Evolutionary conservation across 2,329 filamentous ascomycete genomes (phyloP), one percentile per base, ranked within the genome.

Genomic region (Plenodomus lindquistii): DNA sequence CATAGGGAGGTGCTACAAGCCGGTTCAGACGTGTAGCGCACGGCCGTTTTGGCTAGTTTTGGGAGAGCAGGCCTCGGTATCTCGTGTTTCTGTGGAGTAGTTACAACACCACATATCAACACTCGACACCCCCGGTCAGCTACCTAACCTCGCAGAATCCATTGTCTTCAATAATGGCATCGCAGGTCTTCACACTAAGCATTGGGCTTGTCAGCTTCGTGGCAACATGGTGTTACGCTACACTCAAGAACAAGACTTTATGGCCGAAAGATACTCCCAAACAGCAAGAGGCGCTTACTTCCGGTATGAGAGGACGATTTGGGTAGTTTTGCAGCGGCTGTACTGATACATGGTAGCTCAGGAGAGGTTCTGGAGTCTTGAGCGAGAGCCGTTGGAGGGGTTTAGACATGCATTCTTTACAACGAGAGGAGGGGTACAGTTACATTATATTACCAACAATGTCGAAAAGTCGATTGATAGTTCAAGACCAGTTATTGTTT

Each of bases 281-380:
- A 22, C 66, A 69, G 54, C 66, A 66, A 38, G 46, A 56, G 27
- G 61, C 66, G 34, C 53, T 73, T 18, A 53, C 47, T 16, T 46
- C 42, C 37, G 65, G 69, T 70, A 62, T 3, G 47, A 31, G 2
- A n/a, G 17, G 7, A 18, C 18, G 27, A 36, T 29, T 9, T 1
- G 16, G 13, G 9, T 34, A 16, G 4, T 10, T n/a, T n/a, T n/a
- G n/a, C 8, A 21, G 18, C 27, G n/a, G 43, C 49, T 59, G 38
- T 31, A 57, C 22, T 37, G 18, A 37, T 21, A 9, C 7, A 9
- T 31, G 40, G 22, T 38, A 83, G 82, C 79, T 44, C 77, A 77
- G 54, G 69, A 80, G 51, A 72, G 73, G 34, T 73, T 83, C 55
- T 85, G 82, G 82, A 76, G 79, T 51, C 71, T 84, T 8, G 75